Base-by-base conservation (phyloP, 129 eudicot species). In the Tanacetum coccineum region DNA sequence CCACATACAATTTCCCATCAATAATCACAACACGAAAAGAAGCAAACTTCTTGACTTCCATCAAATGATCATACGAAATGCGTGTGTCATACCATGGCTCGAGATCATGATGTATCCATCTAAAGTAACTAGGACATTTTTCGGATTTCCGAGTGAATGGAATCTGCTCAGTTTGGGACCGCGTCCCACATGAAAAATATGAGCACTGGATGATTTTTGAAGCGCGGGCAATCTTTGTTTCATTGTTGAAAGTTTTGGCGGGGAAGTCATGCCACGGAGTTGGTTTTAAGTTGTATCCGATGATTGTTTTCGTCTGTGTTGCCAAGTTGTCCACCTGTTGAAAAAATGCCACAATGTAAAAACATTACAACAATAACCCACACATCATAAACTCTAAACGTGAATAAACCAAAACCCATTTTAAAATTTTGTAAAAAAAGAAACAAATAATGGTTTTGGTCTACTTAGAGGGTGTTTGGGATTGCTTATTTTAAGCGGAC, bases 241-340 rank as follows among this genome's bases (percentile, higher is more conserved):
- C 84, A 13, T 77, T 74, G n/a, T 74, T 71, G 30, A 75, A 74
- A 2, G 49, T 28, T 44, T 68, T 90, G 17, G 85, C 70, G 2
- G 90, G 91, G 60, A 91, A 91, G 18, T 74, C 44, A 67, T 91
- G 95, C 97, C 97, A 91, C 51, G 97, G 97, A 1, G 95, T 91
- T n/a, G 97, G 97, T 46, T 87, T 77, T 48, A 91, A 78, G 70
- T 91, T 91, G 86, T 87, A 84, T 22, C 97, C 97, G 19, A 76
- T 86, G 4, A 91, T 77, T 13, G 97, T 91, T 77, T 83, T 91
- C 8, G 90, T 91, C 64, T 68, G 82, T 1, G 95, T 87, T 14
- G 80, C 81, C 59, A 79, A 79, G 64, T 66, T 82, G 54, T 79
- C 72, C 64, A 85, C 90, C 93, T 86, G 80, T 71, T 62, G 47